A percentile compares a stretch with the other conserved stretches of the same genome.
These are phyloP conservation scores for Periglandula ipomoeae DNA, from an alignment of 2,329 filamentous ascomycete species.

Conservation along the genomic window DNA sequence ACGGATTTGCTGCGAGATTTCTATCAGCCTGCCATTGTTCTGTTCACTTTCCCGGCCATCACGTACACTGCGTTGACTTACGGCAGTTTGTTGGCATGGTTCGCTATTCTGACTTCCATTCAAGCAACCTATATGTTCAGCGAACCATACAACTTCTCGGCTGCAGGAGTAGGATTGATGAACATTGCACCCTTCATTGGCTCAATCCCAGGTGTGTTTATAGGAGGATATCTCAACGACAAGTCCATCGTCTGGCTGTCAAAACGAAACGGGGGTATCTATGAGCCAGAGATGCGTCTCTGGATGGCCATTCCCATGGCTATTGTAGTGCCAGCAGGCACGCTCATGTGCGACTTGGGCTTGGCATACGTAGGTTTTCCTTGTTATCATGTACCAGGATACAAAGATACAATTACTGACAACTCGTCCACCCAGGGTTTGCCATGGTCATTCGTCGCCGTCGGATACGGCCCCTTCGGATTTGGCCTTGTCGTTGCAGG, in stretches of 20 bases:
- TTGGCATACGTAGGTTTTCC: slow-evolving; percentile 18
- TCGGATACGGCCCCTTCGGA: slow-evolving; percentile 26
- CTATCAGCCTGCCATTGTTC: slow-evolving; percentile 9
- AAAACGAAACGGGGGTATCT: slow-evolving; percentile 27
- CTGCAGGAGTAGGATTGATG: slow-evolving; percentile 17
- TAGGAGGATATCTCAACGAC: slow-evolving; percentile 29
- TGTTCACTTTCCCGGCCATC: slow-evolving; percentile 21
- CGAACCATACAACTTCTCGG: slow-evolving; percentile 20
- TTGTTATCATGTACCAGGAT: neutral
- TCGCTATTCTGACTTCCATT: slow-evolving; percentile 17
- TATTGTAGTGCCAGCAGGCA: slow-evolving; percentile 19
- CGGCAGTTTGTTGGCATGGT: slow-evolving; percentile 26
- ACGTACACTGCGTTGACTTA: slow-evolving; percentile 30
- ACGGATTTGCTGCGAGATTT: slow-evolving; percentile 9
- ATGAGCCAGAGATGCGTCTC: slow-evolving; percentile 34
- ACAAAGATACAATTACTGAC: neutral
- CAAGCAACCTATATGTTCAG: slow-evolving; percentile 17
- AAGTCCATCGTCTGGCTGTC: slow-evolving; percentile 26
- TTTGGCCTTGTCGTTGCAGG: slow-evolving; percentile 26
- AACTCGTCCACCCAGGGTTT: slow-evolving; percentile 16
- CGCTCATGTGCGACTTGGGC: slow-evolving; percentile 27
- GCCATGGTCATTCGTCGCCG: slow-evolving; percentile 28
- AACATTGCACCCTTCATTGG: slow-evolving; percentile 24
- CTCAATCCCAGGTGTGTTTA: slow-evolving; percentile 25
- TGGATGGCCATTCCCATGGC: slow-evolving; percentile 19